A percentile compares a stretch with the other conserved stretches of the same genome.
These are phyloP conservation scores for Xylaria scruposa DNA, from an alignment of 495 filamentous ascomycete species.

Conservation along the genomic window DNA sequence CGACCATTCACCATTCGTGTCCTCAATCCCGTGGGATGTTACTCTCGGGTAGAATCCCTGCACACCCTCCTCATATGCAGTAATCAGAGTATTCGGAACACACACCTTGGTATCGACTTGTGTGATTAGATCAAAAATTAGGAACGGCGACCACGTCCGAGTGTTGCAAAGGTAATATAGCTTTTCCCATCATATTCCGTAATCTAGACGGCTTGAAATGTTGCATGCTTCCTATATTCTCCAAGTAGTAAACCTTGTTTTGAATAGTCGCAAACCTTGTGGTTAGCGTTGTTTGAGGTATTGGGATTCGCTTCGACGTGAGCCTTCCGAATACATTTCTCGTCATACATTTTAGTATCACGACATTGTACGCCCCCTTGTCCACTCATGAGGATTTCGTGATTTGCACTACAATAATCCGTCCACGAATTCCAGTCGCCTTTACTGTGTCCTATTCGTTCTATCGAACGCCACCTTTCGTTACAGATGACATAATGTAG, in stretches of 20 bases:
- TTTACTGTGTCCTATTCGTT: background rate
- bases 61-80: background rate
- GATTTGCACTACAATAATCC: background rate
- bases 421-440: background rate
- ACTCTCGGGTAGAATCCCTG: slow-evolving; percentile 12
- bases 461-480: background rate
- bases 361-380: background rate
- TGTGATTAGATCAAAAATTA: background rate
- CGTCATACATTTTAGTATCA: background rate
- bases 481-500: background rate
- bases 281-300: background rate
- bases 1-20: slow-evolving; percentile 17
- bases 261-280: background rate
- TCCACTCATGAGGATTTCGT: background rate
- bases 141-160: background rate
- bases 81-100: background rate
- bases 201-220: background rate
- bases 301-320: background rate
- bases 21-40: slow-evolving; percentile 14
- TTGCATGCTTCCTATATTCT: background rate
- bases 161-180: background rate
- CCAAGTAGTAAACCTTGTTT: background rate
- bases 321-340: background rate
- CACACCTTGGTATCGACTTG: background rate
- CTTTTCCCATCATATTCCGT: background rate